A percentile compares a stretch with the other conserved stretches of the same genome.
Evolutionary conservation across 139 green algal genomes (phyloP).

Genomic region (Astrephomene gubernaculifera): DNA sequence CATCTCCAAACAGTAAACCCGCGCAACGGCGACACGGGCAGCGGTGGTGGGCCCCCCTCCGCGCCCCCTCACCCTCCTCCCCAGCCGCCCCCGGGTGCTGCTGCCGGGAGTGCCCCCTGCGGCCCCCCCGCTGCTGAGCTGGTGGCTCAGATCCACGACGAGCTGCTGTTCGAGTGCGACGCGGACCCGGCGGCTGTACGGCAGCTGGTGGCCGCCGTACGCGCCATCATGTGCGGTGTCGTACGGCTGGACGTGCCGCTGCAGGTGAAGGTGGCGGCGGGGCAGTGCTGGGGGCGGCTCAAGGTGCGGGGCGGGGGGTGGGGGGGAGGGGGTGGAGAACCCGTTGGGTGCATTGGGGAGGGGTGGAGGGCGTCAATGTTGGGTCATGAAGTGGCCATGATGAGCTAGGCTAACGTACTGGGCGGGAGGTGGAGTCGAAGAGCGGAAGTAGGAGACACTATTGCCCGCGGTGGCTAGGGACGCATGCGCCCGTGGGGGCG

Average conservation of each 20-base stretch:
- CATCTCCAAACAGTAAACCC: too few species aligned
- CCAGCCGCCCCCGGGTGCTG: background rate
- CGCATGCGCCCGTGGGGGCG: too few species aligned
- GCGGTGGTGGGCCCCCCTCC: too few species aligned
- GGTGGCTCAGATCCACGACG: slow-evolving; percentile 70
- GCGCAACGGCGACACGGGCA: too few species aligned
- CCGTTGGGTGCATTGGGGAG: too few species aligned
- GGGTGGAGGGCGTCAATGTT: too few species aligned
- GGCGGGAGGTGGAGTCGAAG: too few species aligned
- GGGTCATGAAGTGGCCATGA: too few species aligned
- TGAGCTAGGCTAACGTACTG: too few species aligned
- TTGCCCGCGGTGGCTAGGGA: too few species aligned
- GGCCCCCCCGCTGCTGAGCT: slow-evolving; percentile 42
- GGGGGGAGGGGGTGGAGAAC: background rate
- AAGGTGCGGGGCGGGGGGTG: background rate
- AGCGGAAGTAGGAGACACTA: too few species aligned
- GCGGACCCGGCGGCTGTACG: background rate
- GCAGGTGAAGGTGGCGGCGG: slow-evolving; percentile 27
- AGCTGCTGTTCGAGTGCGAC: slow-evolving; percentile 68
- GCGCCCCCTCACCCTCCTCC: too few species aligned
- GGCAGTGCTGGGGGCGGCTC: background rate
- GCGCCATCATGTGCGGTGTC: slow-evolving; percentile 19
- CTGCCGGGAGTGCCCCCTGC: background rate
- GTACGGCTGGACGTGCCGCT: slow-evolving; percentile 32
- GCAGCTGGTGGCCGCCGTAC: background rate